Percentiles rank a stretch among this genome's conserved stretches.
Evolutionary conservation across 306 rosid species (phyloP).

Genomic region (Arachis stenosperma): DNA sequence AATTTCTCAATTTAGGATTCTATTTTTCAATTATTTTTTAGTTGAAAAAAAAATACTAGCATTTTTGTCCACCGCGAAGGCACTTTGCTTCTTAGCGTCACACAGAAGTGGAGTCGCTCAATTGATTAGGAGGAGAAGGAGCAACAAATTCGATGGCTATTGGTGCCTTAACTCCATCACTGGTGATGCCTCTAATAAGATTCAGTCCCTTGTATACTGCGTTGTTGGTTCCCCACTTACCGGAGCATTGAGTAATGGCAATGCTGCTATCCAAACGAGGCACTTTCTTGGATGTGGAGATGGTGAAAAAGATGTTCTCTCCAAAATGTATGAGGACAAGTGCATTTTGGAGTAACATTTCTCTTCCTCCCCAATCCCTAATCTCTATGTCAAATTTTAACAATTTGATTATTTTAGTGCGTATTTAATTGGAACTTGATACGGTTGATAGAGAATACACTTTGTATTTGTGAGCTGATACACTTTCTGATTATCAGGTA

Average conservation of each 20-base stretch:
- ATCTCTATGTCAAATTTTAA: not conserved
- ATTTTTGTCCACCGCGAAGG: constrained; percentile 64
- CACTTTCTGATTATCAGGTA: constrained; percentile 55
- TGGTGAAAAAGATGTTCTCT: constrained; percentile 75
- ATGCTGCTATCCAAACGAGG: constrained; percentile 50
- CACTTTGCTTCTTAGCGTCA: constrained; percentile 53
- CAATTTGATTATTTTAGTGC: not conserved
- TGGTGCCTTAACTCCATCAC: constrained; percentile 48
- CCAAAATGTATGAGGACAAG: constrained; percentile 81
- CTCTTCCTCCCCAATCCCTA: not conserved
- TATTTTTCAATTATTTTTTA: constrained; percentile 4
- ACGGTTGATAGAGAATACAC: too few relatives aligned
- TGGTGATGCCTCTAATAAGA: constrained; percentile 38
- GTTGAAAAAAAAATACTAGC: constrained; percentile 64
- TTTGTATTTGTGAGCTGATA: constrained; percentile 19
- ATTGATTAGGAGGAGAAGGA: constrained; percentile 42
- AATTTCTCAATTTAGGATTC: constrained; percentile 30
- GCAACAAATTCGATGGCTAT: constrained; percentile 37
- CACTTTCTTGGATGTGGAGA: constrained; percentile 87
- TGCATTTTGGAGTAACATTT: constrained; percentile 73
- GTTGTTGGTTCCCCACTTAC: constrained; percentile 12
- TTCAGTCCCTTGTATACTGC: constrained; percentile 37
- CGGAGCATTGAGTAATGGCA: constrained; percentile 26
- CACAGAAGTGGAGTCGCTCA: constrained; percentile 43
- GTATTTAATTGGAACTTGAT: too few relatives aligned